Base-by-base conservation (phyloP, 768 basidiomycete species). In the Kwoniella sp. region DNA sequence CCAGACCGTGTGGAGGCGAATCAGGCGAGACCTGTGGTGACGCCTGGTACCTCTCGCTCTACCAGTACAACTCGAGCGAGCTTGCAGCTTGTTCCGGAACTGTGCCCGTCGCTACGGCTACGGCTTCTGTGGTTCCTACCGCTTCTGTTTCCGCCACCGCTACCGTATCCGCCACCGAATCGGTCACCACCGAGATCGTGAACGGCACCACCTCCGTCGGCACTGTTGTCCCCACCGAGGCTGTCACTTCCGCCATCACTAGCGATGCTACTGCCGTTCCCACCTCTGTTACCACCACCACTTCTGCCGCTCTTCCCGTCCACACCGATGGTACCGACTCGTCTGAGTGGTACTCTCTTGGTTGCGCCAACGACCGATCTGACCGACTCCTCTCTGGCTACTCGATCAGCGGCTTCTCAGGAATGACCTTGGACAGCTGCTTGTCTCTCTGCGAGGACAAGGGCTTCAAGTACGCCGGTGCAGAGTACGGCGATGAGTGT, bases 401-500 rank as follows among this genome's bases (percentile, higher is more conserved):
- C 28, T 37, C 41, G 48, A 51, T 63, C 38, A 34, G 29, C 28
- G 47, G 61, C 51, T 48, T 67, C 52, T 31, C n/a, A 0, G 63
- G 58, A 51, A 67, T 82, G 68, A 80, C 81, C 30, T 68, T 78
- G 62, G 80, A 82, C 68, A 53, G 20, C 51, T 82, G 81, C 69
- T 66, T 79, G 12, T 58, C 67, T 5, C 47, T 65, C 45, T 82
- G 81, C 66, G 75, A 80, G 56, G 72, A 70, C 52, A 66, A 65
- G 45, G 78, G 79, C 13, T 82, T 68, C 78, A 66, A 64, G 13
- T 81, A 66, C 61, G 79, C 76, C 57, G 81, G 80, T 57, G 66
- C 78, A 48, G 79, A 81, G 62, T 77, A 67, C 65, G 80, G 77
- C 26, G 66, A 74, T 50, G 71, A 82, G 66, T 82, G 81, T 68